These are phyloP conservation scores for Penicillium herquei DNA, from an alignment of 495 filamentous ascomycete genomes.

Conservation along the genomic window DNA sequence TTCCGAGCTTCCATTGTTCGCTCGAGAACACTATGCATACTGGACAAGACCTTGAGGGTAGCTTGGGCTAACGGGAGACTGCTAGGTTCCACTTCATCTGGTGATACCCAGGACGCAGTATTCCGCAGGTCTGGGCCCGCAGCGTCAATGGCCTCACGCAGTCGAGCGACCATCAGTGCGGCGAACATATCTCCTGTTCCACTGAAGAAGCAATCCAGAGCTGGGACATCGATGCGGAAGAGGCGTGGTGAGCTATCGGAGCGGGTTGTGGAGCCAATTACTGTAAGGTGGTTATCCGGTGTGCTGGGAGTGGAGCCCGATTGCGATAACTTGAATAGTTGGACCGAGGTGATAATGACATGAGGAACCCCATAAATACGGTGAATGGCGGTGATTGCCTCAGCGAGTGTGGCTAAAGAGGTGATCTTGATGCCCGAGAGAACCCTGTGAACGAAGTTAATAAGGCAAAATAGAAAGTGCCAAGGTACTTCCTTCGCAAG, in stretches of 20 bases:
- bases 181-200: constrained; percentile 99
- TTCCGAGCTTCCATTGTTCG: constrained; percentile 72
- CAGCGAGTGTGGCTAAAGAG: constrained; percentile 66
- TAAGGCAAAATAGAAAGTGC: too few relatives aligned
- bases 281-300: constrained; percentile 55
- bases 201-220: constrained; percentile 88
- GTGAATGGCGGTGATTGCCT: constrained; percentile 77
- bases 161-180: constrained; percentile 81
- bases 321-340: constrained; percentile 40
- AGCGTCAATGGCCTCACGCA: constrained; percentile 71
- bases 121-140: constrained; percentile 41
- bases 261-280: constrained; percentile 73
- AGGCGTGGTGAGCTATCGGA: constrained; percentile 64
- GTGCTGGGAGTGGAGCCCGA: constrained; percentile 39
- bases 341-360: constrained; percentile 87
- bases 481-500: too few relatives aligned
- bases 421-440: constrained; percentile 80
- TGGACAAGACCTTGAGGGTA: constrained; percentile 82
- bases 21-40: constrained; percentile 83
- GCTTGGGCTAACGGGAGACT: constrained; percentile 81
- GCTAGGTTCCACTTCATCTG: constrained; percentile 61
- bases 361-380: constrained; percentile 75
- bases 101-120: constrained; percentile 64
- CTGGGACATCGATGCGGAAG: constrained; percentile 81
- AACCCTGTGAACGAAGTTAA: constrained; percentile 46